Base-by-base conservation (phyloP, 345 rosid genomes). In the Aethionema arabicum region DNA sequence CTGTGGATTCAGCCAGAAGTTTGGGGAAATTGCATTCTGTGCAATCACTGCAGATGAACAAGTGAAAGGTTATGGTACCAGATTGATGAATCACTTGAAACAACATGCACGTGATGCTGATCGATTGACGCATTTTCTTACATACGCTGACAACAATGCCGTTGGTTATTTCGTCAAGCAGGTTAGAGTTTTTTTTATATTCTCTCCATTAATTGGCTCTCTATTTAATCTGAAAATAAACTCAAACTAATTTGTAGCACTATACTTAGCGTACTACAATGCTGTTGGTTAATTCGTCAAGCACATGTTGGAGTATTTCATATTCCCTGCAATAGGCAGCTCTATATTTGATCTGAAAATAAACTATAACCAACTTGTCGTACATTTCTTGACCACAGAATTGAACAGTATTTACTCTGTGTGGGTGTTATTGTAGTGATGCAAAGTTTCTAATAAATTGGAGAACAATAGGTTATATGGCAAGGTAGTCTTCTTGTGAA, bases 41-140 rank as follows among this genome's bases (percentile, higher is more conserved):
- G 99, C 99, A 68, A 95, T 95, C 72, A 90, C 96, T 13, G 92
- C 99, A 29, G 99, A 95, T 79, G 99, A 95, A 78, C 99, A 95
- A 90, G 99, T 95, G 13, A 95, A 90, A 81, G 99, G 99, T 66
- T 95, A 90, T 67, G 98, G 99, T 35, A 90, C 99, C 21, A 90
- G 98, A 80, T 74, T 95, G 82, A 95, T 95, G 99, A 95, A 95
- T 83, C 96, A 95, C 79, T 77, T 95, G 77, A 95, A 95, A 75
- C 88, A 90, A 75, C 88, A 95, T 69, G 98, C 98, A 14, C 96
- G 96, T 11, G 91, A 95, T 70, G 85, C 72, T 69, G 99, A 95
- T 83, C 98, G 99, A 67, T 79, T 95, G 30, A 90, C 97, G 4
- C 95, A 95, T 79, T 95, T 95, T 78, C 78, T 95, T 64, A 95